Evolutionary conservation across 2,329 filamentous ascomycete genomes (phyloP).

Genomic region (Bimuria novae-zelandiae): DNA sequence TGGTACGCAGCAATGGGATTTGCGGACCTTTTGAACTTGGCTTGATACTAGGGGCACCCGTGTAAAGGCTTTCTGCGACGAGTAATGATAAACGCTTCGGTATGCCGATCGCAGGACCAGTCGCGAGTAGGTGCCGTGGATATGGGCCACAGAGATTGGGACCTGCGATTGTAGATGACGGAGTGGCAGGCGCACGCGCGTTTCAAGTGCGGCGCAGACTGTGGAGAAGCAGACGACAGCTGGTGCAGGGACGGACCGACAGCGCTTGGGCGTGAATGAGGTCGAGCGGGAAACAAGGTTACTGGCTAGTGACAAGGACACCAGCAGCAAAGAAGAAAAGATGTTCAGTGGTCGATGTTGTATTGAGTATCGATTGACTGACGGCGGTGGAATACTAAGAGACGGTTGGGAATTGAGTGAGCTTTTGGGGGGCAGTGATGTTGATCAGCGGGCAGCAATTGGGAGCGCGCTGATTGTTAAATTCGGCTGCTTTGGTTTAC

Average conservation of each 20-base stretch:
- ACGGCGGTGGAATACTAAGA: constrained; percentile 24
- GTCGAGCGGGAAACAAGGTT: constrained; percentile 22
- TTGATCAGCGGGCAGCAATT: constrained; percentile 41
- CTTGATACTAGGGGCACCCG: constrained; percentile 43
- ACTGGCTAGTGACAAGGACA: constrained; percentile 26
- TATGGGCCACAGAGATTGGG: constrained; percentile 44
- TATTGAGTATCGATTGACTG: constrained; percentile 39
- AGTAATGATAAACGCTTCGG: constrained; percentile 44
- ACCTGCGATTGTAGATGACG: constrained; percentile 35
- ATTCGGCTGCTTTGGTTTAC: constrained; percentile 37
- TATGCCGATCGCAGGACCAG: constrained; percentile 45
- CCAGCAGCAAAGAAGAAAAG: constrained; percentile 43
- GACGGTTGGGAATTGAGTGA: constrained; percentile 37
- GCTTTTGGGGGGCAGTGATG: constrained; percentile 33
- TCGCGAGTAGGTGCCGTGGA: constrained; percentile 43
- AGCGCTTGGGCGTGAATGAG: constrained; percentile 22
- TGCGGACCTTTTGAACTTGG: constrained; percentile 51
- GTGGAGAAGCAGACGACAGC: constrained; percentile 39
- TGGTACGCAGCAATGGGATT: constrained; percentile 54
- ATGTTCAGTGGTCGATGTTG: constrained; percentile 35
- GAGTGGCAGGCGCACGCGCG: constrained; percentile 43
- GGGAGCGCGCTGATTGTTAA: constrained; percentile 40
- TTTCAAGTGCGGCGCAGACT: constrained; percentile 43
- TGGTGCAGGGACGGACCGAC: constrained; percentile 33
- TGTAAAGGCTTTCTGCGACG: constrained; percentile 35